Evolutionary conservation across 176 grass and related monocot genomes (phyloP), one percentile per base, ranked within the genome.

Genomic region (Eleusine indica): DNA sequence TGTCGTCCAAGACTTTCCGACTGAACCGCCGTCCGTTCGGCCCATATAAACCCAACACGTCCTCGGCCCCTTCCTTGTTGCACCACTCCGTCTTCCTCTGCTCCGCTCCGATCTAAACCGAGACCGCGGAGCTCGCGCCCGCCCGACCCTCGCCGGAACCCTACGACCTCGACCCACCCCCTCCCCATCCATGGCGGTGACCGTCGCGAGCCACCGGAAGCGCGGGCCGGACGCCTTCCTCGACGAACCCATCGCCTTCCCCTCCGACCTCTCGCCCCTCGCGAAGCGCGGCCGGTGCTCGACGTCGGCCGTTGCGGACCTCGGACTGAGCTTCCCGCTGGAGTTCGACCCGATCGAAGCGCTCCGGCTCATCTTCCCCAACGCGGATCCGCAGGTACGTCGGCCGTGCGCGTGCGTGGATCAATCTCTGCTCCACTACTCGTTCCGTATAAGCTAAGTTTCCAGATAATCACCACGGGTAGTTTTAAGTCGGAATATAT

Each of bases 361-460:
- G 57, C 88, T 90, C 9, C 78, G 78, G 60, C 88, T 86, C 67
- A 77, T 86, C 67, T 90, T 90, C 73, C 83, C 88, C 37, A 64
- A 3, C 15, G 78, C 79, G 6, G 83, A 90, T 7, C 83, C 58
- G 16, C 57, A 82, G 79, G 83, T 89, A 9, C n/a, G 14, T 41
- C 8, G 0, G 4, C 54, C 49, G 9, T 76, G 18, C 21, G 62
- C 17, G 7, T 18, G 3, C 72, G 32, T 14, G 13, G 9, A 30
- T 29, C 15, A 8, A 56, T 63, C 71, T 83, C 21, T 83, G 19
- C 7, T 38, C 38, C 16, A 61, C 3, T 63, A 8, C 22, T 29
- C 61, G 9, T 64, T 29, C 25, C 61, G 11, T 30, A 25, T 25
- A 30, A 64, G 14, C 0, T 6, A 62, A 62, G n/a, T 62, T 62